Conservation (phyloP, 2,329 filamentous ascomycete species). For the Teratosphaeria epicoccoides region DNA sequence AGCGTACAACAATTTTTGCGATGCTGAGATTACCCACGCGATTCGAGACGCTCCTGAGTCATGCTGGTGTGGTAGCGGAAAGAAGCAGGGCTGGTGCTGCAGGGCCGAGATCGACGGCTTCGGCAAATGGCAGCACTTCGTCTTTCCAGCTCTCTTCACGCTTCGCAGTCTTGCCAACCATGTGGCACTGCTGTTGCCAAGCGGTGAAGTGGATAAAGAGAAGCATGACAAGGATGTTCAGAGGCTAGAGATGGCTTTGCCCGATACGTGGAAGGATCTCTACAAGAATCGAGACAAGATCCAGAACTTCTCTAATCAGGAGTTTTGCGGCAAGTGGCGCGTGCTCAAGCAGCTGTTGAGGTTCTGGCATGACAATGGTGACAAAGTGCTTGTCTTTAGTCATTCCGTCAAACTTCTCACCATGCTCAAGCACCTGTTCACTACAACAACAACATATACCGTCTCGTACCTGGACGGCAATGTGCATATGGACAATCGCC, state of each 20-base stretch:
- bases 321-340: conserved; percentile 96
- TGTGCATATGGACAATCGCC: conserved; percentile 72
- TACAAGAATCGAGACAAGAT: conserved; percentile 70
- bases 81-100: conserved; percentile 75
- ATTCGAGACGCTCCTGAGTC: conserved; percentile 57
- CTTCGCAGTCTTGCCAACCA: conserved; percentile 89
- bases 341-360: conserved; percentile 74
- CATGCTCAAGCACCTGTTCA: conserved; percentile 77
- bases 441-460: conserved; percentile 71
- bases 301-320: conserved; percentile 68
- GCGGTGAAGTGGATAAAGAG: conserved; percentile 50
- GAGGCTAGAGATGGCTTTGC: conserved; percentile 63
- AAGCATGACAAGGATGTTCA: conserved; percentile 71
- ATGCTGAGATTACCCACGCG: conserved; percentile 56
- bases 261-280: conserved; percentile 62
- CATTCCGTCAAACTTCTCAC: conserved; percentile 78
- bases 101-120: conserved; percentile 49
- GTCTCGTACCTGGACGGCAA: conserved; percentile 84
- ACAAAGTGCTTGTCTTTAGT: conserved; percentile 93
- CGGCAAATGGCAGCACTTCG: conserved; percentile 59
- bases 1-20: conserved; percentile 75
- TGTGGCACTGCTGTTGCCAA: conserved; percentile 74
- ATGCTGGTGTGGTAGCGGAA: conserved; percentile 60
- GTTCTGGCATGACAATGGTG: conserved; percentile 80
- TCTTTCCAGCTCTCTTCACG: conserved; percentile 75